phyloP scores from a whole-genome alignment of 108 stramenopile genomes.

The Fragilariopsis cylindrus region DNA sequence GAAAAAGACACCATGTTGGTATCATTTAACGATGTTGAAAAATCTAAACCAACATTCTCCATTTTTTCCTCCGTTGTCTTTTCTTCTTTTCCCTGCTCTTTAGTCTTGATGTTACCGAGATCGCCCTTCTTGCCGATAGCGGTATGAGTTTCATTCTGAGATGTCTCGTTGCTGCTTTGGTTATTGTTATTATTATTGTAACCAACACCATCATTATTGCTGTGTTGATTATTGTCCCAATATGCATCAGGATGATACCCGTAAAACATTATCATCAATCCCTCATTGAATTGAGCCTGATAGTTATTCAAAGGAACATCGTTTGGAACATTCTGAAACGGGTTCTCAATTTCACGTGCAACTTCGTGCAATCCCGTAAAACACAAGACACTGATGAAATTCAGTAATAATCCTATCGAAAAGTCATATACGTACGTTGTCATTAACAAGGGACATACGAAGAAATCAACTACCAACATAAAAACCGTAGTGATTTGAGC shows the following conservation, averaged over 20 bases:
- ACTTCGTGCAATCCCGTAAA: conserved; percentile 65
- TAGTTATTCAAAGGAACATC: conserved; percentile 80
- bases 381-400: conserved; percentile 60
- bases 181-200: not conserved
- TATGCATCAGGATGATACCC: conserved; percentile 76
- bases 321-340: conserved; percentile 77
- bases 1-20: not conserved
- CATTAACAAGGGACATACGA: conserved; percentile 67
- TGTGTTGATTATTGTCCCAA: conserved; percentile 37
- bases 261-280: conserved; percentile 62
- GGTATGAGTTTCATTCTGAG: not conserved
- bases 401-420: conserved; percentile 49
- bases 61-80: not conserved
- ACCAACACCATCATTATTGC: no score
- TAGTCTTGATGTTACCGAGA: not conserved
- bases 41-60: not conserved
- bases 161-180: not conserved
- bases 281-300: conserved; percentile 83
- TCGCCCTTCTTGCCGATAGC: not conserved
- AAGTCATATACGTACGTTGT: conserved; percentile 45
- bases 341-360: conserved; percentile 70
- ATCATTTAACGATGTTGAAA: not conserved
- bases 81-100: not conserved
- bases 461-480: conserved; percentile 45
- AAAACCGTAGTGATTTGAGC: conserved; percentile 63